Evolutionary conservation across 202 grass and related monocot genomes (phyloP).

Genomic region (Saccharum hybrid): DNA sequence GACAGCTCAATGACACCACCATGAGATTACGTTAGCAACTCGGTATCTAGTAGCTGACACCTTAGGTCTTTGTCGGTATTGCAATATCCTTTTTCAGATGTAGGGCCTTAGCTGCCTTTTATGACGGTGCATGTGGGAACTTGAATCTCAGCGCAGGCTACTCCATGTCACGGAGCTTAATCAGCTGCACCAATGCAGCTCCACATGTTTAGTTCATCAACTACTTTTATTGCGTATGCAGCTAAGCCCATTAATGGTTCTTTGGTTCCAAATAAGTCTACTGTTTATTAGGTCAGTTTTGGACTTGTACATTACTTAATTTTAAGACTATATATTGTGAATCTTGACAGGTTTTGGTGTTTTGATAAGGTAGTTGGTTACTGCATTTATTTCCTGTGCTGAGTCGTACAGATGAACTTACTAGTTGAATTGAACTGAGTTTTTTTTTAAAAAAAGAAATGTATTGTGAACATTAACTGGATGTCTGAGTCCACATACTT

Average conservation of each 20-base stretch:
- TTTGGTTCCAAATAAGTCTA: constrained; percentile 6
- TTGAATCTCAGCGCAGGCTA: background rate
- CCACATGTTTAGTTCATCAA: background rate
- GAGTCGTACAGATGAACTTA: constrained; percentile 21
- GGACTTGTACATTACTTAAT: constrained; percentile 1
- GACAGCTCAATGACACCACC: background rate
- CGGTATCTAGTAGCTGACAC: background rate
- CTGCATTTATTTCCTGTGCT: background rate
- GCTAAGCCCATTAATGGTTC: background rate
- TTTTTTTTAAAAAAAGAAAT: background rate
- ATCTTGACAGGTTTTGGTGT: background rate
- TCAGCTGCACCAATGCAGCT: background rate
- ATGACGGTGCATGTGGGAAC: background rate
- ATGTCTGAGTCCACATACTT: constrained; percentile 23
- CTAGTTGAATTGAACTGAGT: background rate
- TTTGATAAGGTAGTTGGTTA: background rate
- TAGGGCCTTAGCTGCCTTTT: background rate
- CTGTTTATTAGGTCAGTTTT: background rate
- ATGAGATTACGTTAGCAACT: background rate
- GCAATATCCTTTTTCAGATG: background rate
- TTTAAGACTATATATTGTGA: constrained; percentile 1
- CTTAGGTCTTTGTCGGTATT: constrained; percentile 24
- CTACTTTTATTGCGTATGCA: background rate
- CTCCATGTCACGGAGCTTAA: background rate
- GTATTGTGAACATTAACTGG: constrained; percentile 12